Evolutionary conservation across 306 rosid genomes (phyloP), one percentile per base, ranked within the genome.

Genomic region (Fragaria vesca): DNA sequence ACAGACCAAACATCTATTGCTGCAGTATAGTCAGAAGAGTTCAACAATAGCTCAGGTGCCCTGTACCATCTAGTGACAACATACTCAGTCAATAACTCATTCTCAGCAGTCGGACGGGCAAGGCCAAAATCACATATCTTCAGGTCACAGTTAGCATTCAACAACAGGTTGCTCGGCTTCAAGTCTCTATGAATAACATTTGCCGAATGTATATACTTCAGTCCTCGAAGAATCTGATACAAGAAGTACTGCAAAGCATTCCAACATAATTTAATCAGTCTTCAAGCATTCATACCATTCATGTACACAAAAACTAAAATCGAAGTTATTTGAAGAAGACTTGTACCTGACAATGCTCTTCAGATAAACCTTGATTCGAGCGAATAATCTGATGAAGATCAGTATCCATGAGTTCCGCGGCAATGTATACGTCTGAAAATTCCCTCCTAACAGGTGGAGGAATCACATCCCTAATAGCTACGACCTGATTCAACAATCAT

Each of bases 31-130:
- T 94, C 98, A 15, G 98, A 92, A 77, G 97, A 93, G 83, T 92
- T 94, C 95, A 94, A 87, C 82, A 94, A 82, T 51, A 94, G 83
- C 75, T 94, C 98, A 20, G 98, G 98, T 66, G 98, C 98, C 84
- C 98, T 92, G 57, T 94, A 94, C 97, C 98, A 94, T 85, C 98
- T 87, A 54, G 98, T 94, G 81, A 94, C 98, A 47, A 94, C 98
- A 78, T 94, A 94, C 67, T 94, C 98, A 4, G 98, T 94, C 98
- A 94, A 87, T 74, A 82, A 78, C 84, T 94, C 98, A 73, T 79
- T 90, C 87, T 94, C 98, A 12, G 92, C 46, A 51, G 92, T 82
- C 11, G 96, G 96, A 24, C 98, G 88, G 8, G 98, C 98, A 17
- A 94, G 98, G 50, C 98, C 98, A 80, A 94, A 94, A 83, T 94